Base-by-base conservation (phyloP, 139 green algal species). In the Chlamydomonas sp. region DNA sequence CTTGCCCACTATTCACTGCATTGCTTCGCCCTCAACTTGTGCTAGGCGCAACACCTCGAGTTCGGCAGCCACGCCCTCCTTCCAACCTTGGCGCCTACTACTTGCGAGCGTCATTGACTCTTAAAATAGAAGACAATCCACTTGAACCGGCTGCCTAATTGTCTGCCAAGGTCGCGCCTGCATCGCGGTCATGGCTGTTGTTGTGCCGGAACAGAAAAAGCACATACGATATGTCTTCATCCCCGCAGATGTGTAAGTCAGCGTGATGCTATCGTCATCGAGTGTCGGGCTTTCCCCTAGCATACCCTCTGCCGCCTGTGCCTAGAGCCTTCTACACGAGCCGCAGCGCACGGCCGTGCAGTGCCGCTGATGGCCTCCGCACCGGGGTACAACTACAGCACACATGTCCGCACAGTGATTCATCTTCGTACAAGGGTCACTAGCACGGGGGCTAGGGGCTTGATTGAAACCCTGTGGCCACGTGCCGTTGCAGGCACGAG, bases 161-260 rank as follows among this genome's bases (percentile, higher is more conserved):
- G 4, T 73, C 14, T 73, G 7, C 67, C 67, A 18, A 73, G 67
- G 7, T 4, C 17, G 69, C 16, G 69, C 69, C 31, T 3, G 17
- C 2, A 7, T 6, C 10, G 69, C 9, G 9, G 69, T 2, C 15
- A 86, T 86, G 82, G 61, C 77, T 5, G 77, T 89, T 6, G 17
- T 67, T 9, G 67, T 85, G 7, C 85, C 85, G 60, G 12, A 67
- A 67, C 77, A 89, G 49, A 63, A 67, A 0, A 69, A 69, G 59
- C 77, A 17, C 1, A n/a, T 89, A n/a, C 69, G 72, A 20, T 96
- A 94, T 62, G 92, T 97, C 0, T 96, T 92, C 83, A 94, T 97
- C 20, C 95, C 95, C 0, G 91, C 91, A 8, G 94, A 96, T 49
- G 60, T 80, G 95, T 97, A 57, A 91, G 93, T 68, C 12, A 0